These are phyloP conservation scores for Cyberlindnera japonica DNA, from an alignment of 805 yeast genomes.

Conservation along the genomic window DNA sequence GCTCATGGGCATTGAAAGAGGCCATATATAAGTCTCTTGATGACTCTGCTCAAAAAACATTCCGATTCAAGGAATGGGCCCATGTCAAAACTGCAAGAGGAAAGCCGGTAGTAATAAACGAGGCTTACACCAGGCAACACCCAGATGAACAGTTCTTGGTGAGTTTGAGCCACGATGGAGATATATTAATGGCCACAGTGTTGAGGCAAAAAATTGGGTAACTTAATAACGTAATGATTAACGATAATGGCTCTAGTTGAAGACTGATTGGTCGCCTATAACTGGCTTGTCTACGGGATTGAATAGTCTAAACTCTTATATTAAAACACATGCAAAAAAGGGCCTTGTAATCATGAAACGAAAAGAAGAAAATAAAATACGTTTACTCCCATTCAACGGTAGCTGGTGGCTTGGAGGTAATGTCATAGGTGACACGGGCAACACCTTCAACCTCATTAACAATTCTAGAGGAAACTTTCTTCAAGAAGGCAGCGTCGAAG, in stretches of 20 bases:
- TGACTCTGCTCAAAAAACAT: slow-evolving; percentile 43
- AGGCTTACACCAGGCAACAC: slow-evolving; percentile 28
- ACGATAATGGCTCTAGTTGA: too few species aligned
- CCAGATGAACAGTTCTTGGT: slow-evolving; percentile 46
- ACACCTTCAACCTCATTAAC: slow-evolving; percentile 99
- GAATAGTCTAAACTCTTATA: neutral
- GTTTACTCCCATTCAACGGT: slow-evolving; percentile 97
- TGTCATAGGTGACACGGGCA: slow-evolving; percentile 97
- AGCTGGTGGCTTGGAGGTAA: slow-evolving; percentile 99
- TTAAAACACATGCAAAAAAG: neutral
- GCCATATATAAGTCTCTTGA: slow-evolving; percentile 64
- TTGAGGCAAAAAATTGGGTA: slow-evolving; percentile 38
- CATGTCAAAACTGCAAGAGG: slow-evolving; percentile 39
- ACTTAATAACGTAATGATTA: too few species aligned
- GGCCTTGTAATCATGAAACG: slow-evolving; percentile 3
- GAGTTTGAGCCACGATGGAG: slow-evolving; percentile 65
- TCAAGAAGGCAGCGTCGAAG: slow-evolving; percentile 88
- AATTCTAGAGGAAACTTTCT: slow-evolving; percentile 90
- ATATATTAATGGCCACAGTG: slow-evolving; percentile 52
- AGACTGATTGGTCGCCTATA: too few species aligned
- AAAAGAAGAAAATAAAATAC: slow-evolving; percentile 5
- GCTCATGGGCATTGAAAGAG: slow-evolving; percentile 72
- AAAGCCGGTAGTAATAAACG: slow-evolving; percentile 39
- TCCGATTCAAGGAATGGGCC: slow-evolving; percentile 60
- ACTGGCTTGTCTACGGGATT: neutral